Evolutionary conservation across 163 green algal genomes (phyloP).

Genomic region (Scenedesmus sp.): DNA sequence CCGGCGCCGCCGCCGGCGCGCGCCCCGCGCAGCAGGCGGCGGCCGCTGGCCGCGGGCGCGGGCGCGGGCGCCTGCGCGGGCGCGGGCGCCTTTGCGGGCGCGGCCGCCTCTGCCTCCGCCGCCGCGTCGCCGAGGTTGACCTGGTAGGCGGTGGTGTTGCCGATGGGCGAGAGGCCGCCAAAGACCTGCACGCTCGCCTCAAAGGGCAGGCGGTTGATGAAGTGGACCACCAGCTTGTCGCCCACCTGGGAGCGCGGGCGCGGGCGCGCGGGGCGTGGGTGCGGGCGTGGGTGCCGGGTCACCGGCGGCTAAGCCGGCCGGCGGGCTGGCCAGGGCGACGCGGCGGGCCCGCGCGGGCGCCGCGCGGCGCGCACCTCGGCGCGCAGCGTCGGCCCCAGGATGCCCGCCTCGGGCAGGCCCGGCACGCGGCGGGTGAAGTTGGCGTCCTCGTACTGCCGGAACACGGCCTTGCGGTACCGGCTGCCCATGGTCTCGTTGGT

Average conservation of each 20-base stretch:
- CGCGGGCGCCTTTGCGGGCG: background rate
- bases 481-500: conserved; percentile 43
- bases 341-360: too few relatives aligned
- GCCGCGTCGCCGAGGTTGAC: too few relatives aligned
- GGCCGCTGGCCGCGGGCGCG: background rate
- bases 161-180: conserved; percentile 28
- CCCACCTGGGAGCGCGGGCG: too few relatives aligned
- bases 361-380: too few relatives aligned
- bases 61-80: background rate
- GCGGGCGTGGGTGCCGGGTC: too few relatives aligned
- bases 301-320: too few relatives aligned
- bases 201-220: conserved; percentile 40
- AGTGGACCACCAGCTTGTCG: conserved; percentile 47
- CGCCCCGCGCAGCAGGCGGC: conserved; percentile 4
- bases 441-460: conserved; percentile 78
- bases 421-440: conserved; percentile 61
- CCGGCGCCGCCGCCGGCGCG: background rate
- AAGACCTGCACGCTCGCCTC: conserved; percentile 39
- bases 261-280: too few relatives aligned
- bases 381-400: conserved; percentile 71
- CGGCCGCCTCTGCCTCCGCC: background rate
- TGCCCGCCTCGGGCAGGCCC: conserved; percentile 53
- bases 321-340: too few relatives aligned
- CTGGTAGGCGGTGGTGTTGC: conserved; percentile 41
- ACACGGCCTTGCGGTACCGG: conserved; percentile 58